Conservation (phyloP, 1,139 yeast species). For the Dujonia santamariae region DNA sequence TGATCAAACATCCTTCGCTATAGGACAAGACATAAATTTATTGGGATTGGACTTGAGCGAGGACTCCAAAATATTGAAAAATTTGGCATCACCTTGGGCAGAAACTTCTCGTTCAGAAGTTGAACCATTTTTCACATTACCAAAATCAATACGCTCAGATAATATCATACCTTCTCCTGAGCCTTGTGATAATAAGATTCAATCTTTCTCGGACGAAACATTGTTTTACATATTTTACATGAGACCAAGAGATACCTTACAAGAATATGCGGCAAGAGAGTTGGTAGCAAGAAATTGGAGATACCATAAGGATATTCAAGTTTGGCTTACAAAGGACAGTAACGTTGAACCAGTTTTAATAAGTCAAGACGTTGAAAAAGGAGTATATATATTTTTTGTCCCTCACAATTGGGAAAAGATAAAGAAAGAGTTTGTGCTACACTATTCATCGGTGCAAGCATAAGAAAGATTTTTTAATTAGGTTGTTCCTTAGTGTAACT, state of each 20-base stretch:
- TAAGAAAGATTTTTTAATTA: slow-evolving; percentile 11
- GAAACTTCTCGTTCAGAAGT: slow-evolving; percentile 88
- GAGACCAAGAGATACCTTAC: slow-evolving; percentile 89
- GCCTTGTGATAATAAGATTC: slow-evolving; percentile 65
- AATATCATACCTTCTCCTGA: slow-evolving; percentile 42
- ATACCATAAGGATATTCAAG: slow-evolving; percentile 90
- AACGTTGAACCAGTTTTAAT: slow-evolving; percentile 85
- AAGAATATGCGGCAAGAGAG: slow-evolving; percentile 91
- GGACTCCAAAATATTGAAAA: slow-evolving; percentile 54
- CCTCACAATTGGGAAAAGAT: slow-evolving; percentile 96
- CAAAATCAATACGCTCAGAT: slow-evolving; percentile 53
- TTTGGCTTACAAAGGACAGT: slow-evolving; percentile 96
- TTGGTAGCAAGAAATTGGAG: slow-evolving; percentile 92
- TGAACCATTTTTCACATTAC: slow-evolving; percentile 74
- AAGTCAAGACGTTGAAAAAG: slow-evolving; percentile 84
- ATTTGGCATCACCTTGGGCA: slow-evolving; percentile 92
- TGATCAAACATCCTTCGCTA: slow-evolving; percentile 68
- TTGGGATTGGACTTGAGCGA: slow-evolving; percentile 63
- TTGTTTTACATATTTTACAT: slow-evolving; percentile 91
- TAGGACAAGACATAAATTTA: slow-evolving; percentile 79
- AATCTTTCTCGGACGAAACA: slow-evolving; percentile 85
- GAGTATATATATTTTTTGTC: slow-evolving; percentile 94
- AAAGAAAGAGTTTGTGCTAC: slow-evolving; percentile 74
- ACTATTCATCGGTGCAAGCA: slow-evolving; percentile 55
- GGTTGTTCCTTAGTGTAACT: slow-evolving; percentile 65